Evolutionary conservation across 1,284 basidiomycete species (phyloP).

Genomic region (Marasmius fiardii): DNA sequence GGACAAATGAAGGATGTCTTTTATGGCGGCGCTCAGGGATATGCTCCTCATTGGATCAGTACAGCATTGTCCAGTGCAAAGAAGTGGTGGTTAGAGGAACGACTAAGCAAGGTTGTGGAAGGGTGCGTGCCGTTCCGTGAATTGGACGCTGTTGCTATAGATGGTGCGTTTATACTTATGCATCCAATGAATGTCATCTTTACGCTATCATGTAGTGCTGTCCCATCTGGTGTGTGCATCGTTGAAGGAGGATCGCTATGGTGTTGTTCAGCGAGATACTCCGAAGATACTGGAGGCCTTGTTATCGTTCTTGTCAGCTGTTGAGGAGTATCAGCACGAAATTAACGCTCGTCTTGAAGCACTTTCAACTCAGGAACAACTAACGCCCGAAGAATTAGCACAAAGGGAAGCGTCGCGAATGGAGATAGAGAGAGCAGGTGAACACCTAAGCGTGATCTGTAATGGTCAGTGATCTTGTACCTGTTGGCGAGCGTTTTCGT

Average conservation of each 20-base stretch:
- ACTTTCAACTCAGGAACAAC: slow-evolving; percentile 23
- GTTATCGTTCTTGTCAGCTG: slow-evolving; percentile 57
- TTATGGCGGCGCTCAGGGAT: slow-evolving; percentile 5
- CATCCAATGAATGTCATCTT: not conserved
- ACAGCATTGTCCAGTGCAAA: slow-evolving; percentile 21
- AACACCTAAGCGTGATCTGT: slow-evolving; percentile 49
- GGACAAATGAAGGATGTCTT: slow-evolving; percentile 2
- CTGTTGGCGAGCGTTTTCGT: not conserved
- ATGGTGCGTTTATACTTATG: slow-evolving; percentile 39
- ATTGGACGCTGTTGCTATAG: slow-evolving; percentile 53
- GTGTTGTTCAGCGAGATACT: slow-evolving; percentile 80
- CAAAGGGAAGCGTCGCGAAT: slow-evolving; percentile 31
- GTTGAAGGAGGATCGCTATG: slow-evolving; percentile 75
- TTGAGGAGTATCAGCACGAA: slow-evolving; percentile 62
- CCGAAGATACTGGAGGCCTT: slow-evolving; percentile 77
- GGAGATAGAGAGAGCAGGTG: slow-evolving; percentile 51
- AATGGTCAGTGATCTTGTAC: slow-evolving; percentile 49
- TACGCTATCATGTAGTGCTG: slow-evolving; percentile 47
- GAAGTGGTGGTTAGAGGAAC: slow-evolving; percentile 57
- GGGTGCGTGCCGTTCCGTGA: slow-evolving; percentile 53
- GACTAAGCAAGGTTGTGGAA: slow-evolving; percentile 50
- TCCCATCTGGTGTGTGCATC: slow-evolving; percentile 70
- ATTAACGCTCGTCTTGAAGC: slow-evolving; percentile 25
- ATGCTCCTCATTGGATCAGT: slow-evolving; percentile 29
- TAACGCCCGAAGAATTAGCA: slow-evolving; percentile 32